A percentile compares a stretch with the other conserved stretches of the same genome.
Evolutionary conservation across 192 early-diverging fungal genomes (phyloP).

Genomic region (Gryganskiella cystojenkinii): DNA sequence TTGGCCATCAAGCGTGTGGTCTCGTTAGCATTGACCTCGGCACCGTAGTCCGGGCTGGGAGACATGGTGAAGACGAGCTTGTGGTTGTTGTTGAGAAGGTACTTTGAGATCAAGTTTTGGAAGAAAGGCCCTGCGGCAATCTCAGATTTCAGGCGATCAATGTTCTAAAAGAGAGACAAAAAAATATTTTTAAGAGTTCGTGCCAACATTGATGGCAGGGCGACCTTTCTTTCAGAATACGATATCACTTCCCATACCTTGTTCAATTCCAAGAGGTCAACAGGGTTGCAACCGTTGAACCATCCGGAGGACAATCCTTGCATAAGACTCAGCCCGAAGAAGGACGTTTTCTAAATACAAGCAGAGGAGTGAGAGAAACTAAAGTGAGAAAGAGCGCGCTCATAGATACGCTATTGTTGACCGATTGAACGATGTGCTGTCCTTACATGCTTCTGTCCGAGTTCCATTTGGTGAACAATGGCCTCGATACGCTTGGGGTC

Average conservation of each 20-base stretch:
- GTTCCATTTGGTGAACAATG: slow-evolving; percentile 88
- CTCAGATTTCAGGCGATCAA: slow-evolving; percentile 75
- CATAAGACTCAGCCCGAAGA: slow-evolving; percentile 89
- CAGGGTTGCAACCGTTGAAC: slow-evolving; percentile 90
- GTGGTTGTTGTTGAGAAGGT: slow-evolving; percentile 84
- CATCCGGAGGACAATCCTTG: slow-evolving; percentile 80
- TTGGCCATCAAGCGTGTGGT: slow-evolving; percentile 70
- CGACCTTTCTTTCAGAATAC: too few relatives aligned
- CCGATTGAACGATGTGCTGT: too few relatives aligned
- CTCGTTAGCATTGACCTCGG: slow-evolving; percentile 71
- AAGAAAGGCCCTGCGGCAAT: slow-evolving; percentile 74
- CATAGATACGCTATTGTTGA: too few relatives aligned
- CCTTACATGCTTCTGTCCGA: slow-evolving; percentile 90
- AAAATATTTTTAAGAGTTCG: too few relatives aligned
- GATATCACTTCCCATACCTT: too few relatives aligned
- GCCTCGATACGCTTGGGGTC: slow-evolving; percentile 82
- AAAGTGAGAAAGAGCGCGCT: neutral
- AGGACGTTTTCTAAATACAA: slow-evolving; percentile 73
- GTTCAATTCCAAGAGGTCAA: slow-evolving; percentile 84
- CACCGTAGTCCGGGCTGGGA: slow-evolving; percentile 73
- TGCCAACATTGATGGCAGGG: too few relatives aligned
- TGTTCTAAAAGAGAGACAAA: slow-evolving; percentile 56
- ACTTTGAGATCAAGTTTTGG: slow-evolving; percentile 75
- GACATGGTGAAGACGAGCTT: slow-evolving; percentile 86
- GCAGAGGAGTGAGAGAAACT: slow-evolving; percentile 1